Base-by-base conservation (phyloP, 2,329 filamentous ascomycete genomes). In the Fusarium duplospermum region DNA sequence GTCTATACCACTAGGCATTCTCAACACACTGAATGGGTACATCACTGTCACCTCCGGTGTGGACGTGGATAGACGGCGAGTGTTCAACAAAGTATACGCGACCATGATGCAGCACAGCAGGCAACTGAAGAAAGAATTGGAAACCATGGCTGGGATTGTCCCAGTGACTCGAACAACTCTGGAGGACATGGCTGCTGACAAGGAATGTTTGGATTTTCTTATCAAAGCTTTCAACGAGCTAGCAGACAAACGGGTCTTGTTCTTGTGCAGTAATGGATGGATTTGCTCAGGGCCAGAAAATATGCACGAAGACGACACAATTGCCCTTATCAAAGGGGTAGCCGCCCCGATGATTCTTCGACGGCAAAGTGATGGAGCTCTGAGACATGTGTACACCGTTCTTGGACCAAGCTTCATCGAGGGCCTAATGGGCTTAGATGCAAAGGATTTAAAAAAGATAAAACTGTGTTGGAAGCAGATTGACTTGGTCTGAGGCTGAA, bases 31-130 rank as follows among this genome's bases (percentile, higher is more conserved):
- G 2, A 13, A 22, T 20, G n/a, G n/a, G 3, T 9, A 20, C 10
- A 11, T 11, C 40, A 22, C 18, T 5, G 11, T 4, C 36, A 10
- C 4, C 3, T 22, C n/a, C 18, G 8, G 3, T 3, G 22, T n/a
- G 18, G 5, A 22, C 13, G 0, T 11, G 0, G 18, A 0, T 22
- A 10, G 10, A 22, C 38, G 5, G n/a, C 5, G 2, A 0, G 42
- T 4, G 24, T 47, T 47, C 22, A 24, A 24, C 2, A 27, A 24
- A 6, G 22, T 27, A 7, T 47, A 24, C 13, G 3, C 13, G 11
- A 6, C 14, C 14, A 27, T 47, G 22, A 27, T 14, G 9, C 22
- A 7, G 4, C 14, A 24, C 8, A 10, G 20, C 3, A 7, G 4
- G 1, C 4, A 27, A 18, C 42, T 24, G 4, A 16, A 5, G 14